phyloP scores from a whole-genome alignment of 2,329 filamentous ascomycete genomes.

The Colletotrichum orchidophilum region DNA sequence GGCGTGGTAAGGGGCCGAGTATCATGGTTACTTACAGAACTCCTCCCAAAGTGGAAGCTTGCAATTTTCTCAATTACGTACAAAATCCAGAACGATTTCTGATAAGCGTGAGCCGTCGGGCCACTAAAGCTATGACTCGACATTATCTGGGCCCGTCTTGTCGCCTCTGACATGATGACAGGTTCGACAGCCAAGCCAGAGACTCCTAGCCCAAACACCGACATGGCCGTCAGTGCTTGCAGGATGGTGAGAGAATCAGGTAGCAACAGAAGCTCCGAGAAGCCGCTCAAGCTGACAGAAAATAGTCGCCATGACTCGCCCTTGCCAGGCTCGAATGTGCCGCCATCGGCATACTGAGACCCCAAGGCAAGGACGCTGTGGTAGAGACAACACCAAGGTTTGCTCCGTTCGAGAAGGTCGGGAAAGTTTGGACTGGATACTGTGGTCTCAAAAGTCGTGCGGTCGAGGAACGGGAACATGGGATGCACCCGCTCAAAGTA shows the following conservation, averaged over 20 bases:
- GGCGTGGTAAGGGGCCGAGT: background rate
- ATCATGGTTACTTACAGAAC: slow-evolving; percentile 37
- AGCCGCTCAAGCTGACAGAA: slow-evolving; percentile 45
- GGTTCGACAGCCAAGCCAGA: slow-evolving; percentile 44
- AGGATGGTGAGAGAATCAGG: slow-evolving; percentile 43
- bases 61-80: slow-evolving; percentile 41
- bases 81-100: slow-evolving; percentile 42
- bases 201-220: slow-evolving; percentile 40
- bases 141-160: slow-evolving; percentile 43
- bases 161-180: slow-evolving; percentile 42
- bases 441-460: slow-evolving; percentile 44
- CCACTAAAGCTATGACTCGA: slow-evolving; percentile 36
- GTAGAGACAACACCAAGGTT: slow-evolving; percentile 50
- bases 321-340: slow-evolving; percentile 49
- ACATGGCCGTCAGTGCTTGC: slow-evolving; percentile 44
- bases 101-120: slow-evolving; percentile 34
- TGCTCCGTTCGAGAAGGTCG: slow-evolving; percentile 38
- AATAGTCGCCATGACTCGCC: slow-evolving; percentile 52
- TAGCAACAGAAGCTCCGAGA: slow-evolving; percentile 44
- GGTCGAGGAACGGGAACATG: slow-evolving; percentile 51
- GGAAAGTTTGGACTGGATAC: slow-evolving; percentile 40
- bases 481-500: slow-evolving; percentile 52
- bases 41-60: slow-evolving; percentile 43
- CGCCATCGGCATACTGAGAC: slow-evolving; percentile 45
- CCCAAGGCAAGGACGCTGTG: slow-evolving; percentile 49